These are phyloP conservation scores for Fusarium liriodendri DNA, from an alignment of 2,329 filamentous ascomycete species.

Conservation along the genomic window DNA sequence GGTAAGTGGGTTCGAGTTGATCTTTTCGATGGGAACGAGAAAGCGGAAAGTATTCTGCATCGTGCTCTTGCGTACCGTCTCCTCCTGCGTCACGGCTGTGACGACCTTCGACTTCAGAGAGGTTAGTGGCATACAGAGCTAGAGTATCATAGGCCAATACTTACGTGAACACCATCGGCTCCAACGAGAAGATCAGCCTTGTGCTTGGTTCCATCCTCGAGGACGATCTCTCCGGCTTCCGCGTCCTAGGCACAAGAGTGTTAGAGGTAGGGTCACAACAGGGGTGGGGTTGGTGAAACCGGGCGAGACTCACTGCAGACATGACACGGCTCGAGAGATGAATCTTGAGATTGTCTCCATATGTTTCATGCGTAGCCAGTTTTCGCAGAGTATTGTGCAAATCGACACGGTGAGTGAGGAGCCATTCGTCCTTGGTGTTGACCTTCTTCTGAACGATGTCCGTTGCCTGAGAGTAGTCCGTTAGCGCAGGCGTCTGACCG, in stretches of 20 bases:
- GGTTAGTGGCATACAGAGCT: not conserved
- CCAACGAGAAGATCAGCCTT: not conserved
- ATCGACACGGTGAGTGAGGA: conserved; percentile 1
- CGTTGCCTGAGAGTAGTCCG: not conserved
- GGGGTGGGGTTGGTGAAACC: not conserved
- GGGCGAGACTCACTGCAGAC: not conserved
- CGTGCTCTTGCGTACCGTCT: not conserved
- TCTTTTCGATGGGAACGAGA: conserved; percentile 6
- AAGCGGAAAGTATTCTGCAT: conserved; percentile 11
- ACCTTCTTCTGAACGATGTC: not conserved
- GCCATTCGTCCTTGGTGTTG: conserved; percentile 6
- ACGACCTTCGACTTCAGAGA: conserved; percentile 4
- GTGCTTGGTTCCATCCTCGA: not conserved
- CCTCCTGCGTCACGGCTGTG: not conserved
- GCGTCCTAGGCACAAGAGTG: not conserved
- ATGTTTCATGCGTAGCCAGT: not conserved
- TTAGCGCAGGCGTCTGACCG: not conserved
- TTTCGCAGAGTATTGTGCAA: conserved; percentile 2
- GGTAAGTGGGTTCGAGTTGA: not conserved
- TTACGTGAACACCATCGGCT: conserved; percentile 12
- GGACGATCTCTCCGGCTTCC: conserved; percentile 1
- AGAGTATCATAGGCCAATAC: not conserved
- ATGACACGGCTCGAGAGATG: conserved; percentile 1
- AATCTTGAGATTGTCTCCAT: not conserved
- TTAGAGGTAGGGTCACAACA: not conserved